Percentiles rank a stretch among this genome's conserved stretches.
These are phyloP conservation scores for Vanrija humicola DNA, from an alignment of 1,284 basidiomycete species.

Conservation along the genomic window DNA sequence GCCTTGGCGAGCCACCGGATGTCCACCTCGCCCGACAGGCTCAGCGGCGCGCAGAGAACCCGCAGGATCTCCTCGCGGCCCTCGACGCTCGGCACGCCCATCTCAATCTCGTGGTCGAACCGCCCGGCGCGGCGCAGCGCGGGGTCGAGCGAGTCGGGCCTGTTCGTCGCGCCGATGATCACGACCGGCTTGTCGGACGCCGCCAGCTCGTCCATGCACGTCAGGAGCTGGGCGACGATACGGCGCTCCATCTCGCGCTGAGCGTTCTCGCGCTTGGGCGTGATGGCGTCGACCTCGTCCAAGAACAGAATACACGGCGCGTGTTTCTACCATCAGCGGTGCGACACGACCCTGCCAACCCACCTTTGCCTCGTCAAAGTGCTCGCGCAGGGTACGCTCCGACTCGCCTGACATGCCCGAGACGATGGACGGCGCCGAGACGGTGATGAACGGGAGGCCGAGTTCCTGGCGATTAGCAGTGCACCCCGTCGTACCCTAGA, in stretches of 20 bases:
- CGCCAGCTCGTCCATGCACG: conserved; percentile 76
- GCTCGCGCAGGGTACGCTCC: conserved; percentile 90
- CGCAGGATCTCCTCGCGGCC: conserved; percentile 81
- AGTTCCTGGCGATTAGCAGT: conserved; percentile 58
- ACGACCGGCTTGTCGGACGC: conserved; percentile 65
- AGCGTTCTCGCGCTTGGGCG: conserved; percentile 93
- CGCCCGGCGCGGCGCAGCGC: conserved; percentile 87
- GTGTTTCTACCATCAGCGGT: conserved; percentile 57
- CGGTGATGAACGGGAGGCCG: conserved; percentile 83
- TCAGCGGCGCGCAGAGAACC: conserved; percentile 52
- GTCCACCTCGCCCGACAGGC: conserved; percentile 39
- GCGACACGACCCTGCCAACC: conserved; percentile 16
- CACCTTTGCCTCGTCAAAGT: conserved; percentile 92
- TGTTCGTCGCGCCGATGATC: conserved; percentile 93
- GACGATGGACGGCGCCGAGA: conserved; percentile 91
- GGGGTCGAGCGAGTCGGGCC: conserved; percentile 90
- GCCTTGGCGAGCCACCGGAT: conserved; percentile 67
- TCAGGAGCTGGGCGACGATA: conserved; percentile 94
- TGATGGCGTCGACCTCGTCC: conserved; percentile 97
- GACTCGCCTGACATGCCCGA: conserved; percentile 98
- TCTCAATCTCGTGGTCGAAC: conserved; percentile 96
- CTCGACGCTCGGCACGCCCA: conserved; percentile 91
- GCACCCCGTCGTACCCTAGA: conserved; percentile 47
- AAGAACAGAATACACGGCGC: conserved; percentile 90
- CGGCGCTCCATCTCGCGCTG: conserved; percentile 96